A percentile compares a stretch with the other conserved stretches of the same genome.
Conservation (phyloP, 768 basidiomycete genomes). For the Hortiboletus flavorubellus region DNA sequence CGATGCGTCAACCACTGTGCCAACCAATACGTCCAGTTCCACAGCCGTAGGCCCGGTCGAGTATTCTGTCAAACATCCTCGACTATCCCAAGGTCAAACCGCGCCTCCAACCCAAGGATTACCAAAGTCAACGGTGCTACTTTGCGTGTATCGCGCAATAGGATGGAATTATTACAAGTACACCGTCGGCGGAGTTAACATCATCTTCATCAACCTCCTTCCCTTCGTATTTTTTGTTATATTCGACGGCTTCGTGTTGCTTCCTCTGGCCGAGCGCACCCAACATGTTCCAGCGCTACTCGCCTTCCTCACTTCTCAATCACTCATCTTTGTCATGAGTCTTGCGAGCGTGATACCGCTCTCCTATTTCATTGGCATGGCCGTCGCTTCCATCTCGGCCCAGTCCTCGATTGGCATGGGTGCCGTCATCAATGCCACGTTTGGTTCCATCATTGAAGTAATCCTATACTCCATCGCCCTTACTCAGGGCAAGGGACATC, state of each 20-base stretch:
- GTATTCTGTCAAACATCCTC: slow-evolving; percentile 66
- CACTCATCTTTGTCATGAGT: slow-evolving; percentile 78
- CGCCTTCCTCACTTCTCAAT: slow-evolving; percentile 64
- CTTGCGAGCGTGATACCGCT: slow-evolving; percentile 93
- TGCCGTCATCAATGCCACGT: slow-evolving; percentile 98
- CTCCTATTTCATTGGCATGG: slow-evolving; percentile 99
- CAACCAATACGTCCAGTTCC: slow-evolving; percentile 4
- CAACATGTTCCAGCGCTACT: slow-evolving; percentile 66
- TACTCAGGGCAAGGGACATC: slow-evolving; percentile 84
- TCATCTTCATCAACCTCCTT: slow-evolving; percentile 93
- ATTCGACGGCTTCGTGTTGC: slow-evolving; percentile 83
- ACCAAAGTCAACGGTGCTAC: slow-evolving; percentile 82
- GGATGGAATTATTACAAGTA: slow-evolving; percentile 98
- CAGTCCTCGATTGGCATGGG: slow-evolving; percentile 99
- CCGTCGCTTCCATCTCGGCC: slow-evolving; percentile 97
- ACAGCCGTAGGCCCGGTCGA: slow-evolving; percentile 34
- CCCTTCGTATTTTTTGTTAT: slow-evolving; percentile 95
- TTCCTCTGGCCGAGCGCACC: slow-evolving; percentile 63
- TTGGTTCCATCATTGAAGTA: slow-evolving; percentile 98
- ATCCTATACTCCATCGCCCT: slow-evolving; percentile 89
- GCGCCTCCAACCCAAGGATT: slow-evolving; percentile 72
- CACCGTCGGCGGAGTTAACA: slow-evolving; percentile 97
- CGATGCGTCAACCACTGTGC: slow-evolving; percentile 14
- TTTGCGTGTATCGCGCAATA: slow-evolving; percentile 91
- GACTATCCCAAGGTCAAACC: slow-evolving; percentile 81